Conservation (phyloP, 2,329 filamentous ascomycete genomes). For the Alternaria arborescens region DNA sequence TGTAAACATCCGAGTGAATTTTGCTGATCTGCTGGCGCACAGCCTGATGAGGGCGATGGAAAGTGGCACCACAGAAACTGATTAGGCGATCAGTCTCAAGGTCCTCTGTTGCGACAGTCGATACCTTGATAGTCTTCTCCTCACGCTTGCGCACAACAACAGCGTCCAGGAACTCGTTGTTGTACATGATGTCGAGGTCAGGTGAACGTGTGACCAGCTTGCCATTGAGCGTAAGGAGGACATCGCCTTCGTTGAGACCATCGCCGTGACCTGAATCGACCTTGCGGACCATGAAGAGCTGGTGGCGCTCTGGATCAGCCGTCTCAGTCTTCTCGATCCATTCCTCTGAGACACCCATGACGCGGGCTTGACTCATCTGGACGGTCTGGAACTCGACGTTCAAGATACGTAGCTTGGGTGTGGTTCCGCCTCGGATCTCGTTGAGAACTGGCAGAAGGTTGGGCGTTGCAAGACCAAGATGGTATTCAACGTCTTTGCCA, state of each 20-base stretch:
- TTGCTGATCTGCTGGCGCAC: conserved; percentile 97
- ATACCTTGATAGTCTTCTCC: conserved; percentile 78
- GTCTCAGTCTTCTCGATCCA: conserved; percentile 92
- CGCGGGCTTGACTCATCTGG: conserved; percentile 94
- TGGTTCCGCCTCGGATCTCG: conserved; percentile 80
- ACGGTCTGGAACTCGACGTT: conserved; percentile 95
- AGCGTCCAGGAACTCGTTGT: conserved; percentile 81
- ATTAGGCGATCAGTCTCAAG: conserved; percentile 92
- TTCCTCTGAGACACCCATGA: conserved; percentile 95
- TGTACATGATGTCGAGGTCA: conserved; percentile 97
- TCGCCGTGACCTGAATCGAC: conserved; percentile 71
- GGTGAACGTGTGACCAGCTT: conserved; percentile 92
- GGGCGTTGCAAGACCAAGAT: conserved; percentile 88
- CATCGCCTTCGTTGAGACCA: conserved; percentile 85
- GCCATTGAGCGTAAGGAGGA: conserved; percentile 88
- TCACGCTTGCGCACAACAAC: conserved; percentile 85
- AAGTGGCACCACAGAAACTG: conserved; percentile 91
- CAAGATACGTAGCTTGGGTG: conserved; percentile 85
- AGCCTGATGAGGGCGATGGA: conserved; percentile 93
- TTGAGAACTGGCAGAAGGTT: conserved; percentile 88
- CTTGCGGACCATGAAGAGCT: conserved; percentile 98
- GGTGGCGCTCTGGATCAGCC: conserved; percentile 90
- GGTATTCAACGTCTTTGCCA: conserved; percentile 93
- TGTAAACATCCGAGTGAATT: conserved; percentile 94
- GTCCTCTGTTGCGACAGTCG: conserved; percentile 86